Evolutionary conservation across 2,329 filamentous ascomycete genomes (phyloP).

Genomic region (Colletotrichum somersetense): DNA sequence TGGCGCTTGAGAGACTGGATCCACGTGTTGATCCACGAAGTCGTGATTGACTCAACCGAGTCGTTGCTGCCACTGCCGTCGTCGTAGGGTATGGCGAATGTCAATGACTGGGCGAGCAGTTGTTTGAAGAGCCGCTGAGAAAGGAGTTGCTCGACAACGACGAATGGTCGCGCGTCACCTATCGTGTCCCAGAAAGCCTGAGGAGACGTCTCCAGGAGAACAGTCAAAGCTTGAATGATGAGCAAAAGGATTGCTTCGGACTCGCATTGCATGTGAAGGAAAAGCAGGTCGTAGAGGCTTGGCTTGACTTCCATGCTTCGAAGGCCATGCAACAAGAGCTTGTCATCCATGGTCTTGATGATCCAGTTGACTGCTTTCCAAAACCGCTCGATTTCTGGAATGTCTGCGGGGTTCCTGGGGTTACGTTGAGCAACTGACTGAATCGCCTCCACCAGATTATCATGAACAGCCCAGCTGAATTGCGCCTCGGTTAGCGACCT

Average conservation of each 20-base stretch:
- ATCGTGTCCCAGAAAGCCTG: conserved; percentile 91
- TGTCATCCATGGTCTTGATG: conserved; percentile 77
- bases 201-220: conserved; percentile 80
- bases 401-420: conserved; percentile 58
- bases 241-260: conserved; percentile 72
- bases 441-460: conserved; percentile 77
- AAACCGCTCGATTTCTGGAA: conserved; percentile 73
- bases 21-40: conserved; percentile 84
- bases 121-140: conserved; percentile 74
- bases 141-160: conserved; percentile 87
- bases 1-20: conserved; percentile 81
- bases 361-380: conserved; percentile 85
- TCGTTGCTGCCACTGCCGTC: conserved; percentile 57
- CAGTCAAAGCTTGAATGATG: conserved; percentile 77
- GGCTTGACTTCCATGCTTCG: conserved; percentile 83
- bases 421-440: conserved; percentile 65
- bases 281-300: conserved; percentile 75
- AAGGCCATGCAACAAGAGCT: conserved; percentile 82
- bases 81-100: conserved; percentile 61
- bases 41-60: conserved; percentile 69
- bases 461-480: conserved; percentile 89
- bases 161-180: conserved; percentile 81
- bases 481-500: conserved; percentile 74
- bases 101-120: conserved; percentile 72
- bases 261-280: conserved; percentile 66